Percentiles rank a stretch among this genome's conserved stretches.
phyloP scores from a whole-genome alignment of 495 filamentous ascomycete species.

The Neurospora sp. region DNA sequence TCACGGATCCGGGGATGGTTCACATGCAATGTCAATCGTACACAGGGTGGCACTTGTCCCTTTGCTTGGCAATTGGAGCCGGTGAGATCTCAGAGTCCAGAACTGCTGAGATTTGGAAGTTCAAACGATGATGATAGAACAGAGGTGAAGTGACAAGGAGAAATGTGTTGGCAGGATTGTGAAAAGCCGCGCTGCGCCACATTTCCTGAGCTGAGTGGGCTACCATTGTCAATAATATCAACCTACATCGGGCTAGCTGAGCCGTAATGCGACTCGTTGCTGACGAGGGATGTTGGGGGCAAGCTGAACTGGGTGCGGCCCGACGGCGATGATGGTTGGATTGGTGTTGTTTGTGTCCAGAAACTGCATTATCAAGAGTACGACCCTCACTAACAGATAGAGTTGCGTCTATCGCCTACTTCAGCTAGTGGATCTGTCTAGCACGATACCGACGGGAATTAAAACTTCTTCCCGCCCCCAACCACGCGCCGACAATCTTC shows the following conservation, averaged over 20 bases:
- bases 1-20: neutral
- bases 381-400: neutral
- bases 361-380: neutral
- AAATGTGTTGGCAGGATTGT: neutral
- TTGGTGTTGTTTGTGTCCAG: neutral
- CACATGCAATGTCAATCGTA: neutral
- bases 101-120: too few relatives aligned
- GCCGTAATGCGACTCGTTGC: neutral
- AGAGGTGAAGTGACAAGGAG: too few relatives aligned
- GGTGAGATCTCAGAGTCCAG: neutral
- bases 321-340: neutral
- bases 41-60: neutral
- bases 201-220: neutral
- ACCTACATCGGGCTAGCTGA: neutral
- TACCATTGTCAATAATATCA: neutral
- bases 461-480: too few relatives aligned
- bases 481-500: too few relatives aligned
- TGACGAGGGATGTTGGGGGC: neutral
- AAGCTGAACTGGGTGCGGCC: neutral
- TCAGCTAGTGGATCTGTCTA: neutral
- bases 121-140: neutral
- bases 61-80: neutral
- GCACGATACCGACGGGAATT: neutral
- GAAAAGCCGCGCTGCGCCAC: neutral
- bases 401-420: rapidly evolving